A percentile compares a stretch with the other conserved stretches of the same genome.
These are phyloP conservation scores for Scedosporium aurantiacum DNA, from an alignment of 2,329 filamentous ascomycete genomes.

Conservation along the genomic window DNA sequence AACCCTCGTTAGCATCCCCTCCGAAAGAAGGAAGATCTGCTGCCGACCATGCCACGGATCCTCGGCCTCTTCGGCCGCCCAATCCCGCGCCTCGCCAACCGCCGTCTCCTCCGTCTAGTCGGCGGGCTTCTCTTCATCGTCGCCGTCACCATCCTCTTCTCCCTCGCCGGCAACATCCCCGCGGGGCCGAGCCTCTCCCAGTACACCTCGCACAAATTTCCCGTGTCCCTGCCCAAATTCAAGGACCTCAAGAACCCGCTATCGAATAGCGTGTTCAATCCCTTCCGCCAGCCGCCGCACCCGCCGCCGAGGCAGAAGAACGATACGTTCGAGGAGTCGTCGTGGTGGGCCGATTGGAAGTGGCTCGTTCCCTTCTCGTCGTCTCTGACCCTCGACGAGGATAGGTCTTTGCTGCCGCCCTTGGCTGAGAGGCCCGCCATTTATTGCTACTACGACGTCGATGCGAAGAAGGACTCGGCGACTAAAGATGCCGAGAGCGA, in stretches of 20 bases:
- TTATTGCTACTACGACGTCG: constrained; percentile 83
- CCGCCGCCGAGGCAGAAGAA: constrained; percentile 64
- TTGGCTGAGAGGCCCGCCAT: constrained; percentile 59
- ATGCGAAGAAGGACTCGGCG: constrained; percentile 48
- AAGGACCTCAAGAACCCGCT: constrained; percentile 27
- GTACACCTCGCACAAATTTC: constrained; percentile 37
- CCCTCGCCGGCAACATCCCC: constrained; percentile 37
- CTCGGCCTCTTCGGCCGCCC: constrained; percentile 33
- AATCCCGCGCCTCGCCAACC: constrained; percentile 38
- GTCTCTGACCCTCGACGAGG: constrained; percentile 67
- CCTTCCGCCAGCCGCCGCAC: constrained; percentile 60
- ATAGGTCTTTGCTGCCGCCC: constrained; percentile 72
- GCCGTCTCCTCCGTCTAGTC: constrained; percentile 41
- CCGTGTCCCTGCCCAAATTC: constrained; percentile 31
- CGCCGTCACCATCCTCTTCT: constrained; percentile 41
- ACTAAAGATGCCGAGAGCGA: constrained; percentile 64
- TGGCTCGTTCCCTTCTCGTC: constrained; percentile 83
- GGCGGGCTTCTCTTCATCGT: constrained; percentile 40
- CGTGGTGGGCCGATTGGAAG: constrained; percentile 82
- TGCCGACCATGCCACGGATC: constrained; percentile 29
- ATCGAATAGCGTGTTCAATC: constrained; percentile 42
- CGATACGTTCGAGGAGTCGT: constrained; percentile 65
- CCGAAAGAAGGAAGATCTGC: not conserved
- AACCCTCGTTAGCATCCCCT: not conserved
- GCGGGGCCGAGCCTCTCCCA: constrained; percentile 36